phyloP scores from a whole-genome alignment of 352 stramenopile genomes.

The Phytopythium delawarense region DNA sequence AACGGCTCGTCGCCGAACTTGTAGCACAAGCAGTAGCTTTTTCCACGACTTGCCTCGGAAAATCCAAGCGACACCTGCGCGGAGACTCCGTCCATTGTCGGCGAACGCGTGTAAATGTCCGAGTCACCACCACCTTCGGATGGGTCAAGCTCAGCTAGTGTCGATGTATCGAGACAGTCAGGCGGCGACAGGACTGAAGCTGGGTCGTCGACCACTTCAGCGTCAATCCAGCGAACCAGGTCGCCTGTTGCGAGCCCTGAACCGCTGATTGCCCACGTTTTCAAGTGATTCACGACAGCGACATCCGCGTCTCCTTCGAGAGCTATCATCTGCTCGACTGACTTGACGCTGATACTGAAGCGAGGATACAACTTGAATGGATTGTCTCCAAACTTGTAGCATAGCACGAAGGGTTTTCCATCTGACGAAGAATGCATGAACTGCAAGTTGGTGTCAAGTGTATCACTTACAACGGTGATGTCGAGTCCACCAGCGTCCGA shows the following conservation, averaged over 20 bases:
- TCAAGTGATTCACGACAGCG: constrained; percentile 47
- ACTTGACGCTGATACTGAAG: constrained; percentile 50
- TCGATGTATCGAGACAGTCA: constrained; percentile 36
- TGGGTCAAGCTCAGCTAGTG: constrained; percentile 26
- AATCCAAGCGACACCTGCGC: constrained; percentile 28
- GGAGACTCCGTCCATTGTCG: background rate
- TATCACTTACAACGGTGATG: constrained; percentile 19
- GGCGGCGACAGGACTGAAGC: constrained; percentile 12
- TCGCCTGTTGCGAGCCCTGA: constrained; percentile 36
- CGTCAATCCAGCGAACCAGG: constrained; percentile 52
- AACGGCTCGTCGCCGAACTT: constrained; percentile 68
- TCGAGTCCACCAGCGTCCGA: constrained; percentile 51
- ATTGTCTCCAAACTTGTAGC: constrained; percentile 70
- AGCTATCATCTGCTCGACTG: constrained; percentile 28
- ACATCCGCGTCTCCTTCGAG: constrained; percentile 27
- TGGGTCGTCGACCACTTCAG: constrained; percentile 27
- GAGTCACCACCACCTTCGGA: background rate
- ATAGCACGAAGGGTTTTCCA: constrained; percentile 39
- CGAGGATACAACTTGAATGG: constrained; percentile 57
- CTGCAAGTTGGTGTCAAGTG: constrained; percentile 19
- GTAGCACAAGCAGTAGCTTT: constrained; percentile 60
- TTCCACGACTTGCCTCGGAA: constrained; percentile 31
- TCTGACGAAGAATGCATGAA: constrained; percentile 45
- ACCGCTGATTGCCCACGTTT: constrained; percentile 47
- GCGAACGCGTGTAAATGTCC: background rate